These are phyloP conservation scores for Zymoseptoria ardabiliae DNA, from an alignment of 2,329 filamentous ascomycete species.

Conservation along the genomic window DNA sequence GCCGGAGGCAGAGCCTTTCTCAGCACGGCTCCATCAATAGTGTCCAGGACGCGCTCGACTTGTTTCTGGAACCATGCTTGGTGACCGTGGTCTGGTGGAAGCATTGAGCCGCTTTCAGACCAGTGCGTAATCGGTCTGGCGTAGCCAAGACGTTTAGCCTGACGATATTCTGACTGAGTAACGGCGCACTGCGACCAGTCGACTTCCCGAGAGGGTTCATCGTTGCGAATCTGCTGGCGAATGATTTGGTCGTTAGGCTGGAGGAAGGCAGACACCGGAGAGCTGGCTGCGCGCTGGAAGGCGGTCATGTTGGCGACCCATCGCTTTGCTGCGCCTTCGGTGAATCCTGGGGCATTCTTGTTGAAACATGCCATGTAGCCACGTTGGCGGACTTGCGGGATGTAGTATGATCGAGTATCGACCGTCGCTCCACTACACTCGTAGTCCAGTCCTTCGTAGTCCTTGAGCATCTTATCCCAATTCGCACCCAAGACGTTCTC, in stretches of 20 bases:
- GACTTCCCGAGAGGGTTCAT: slow-evolving; percentile 22
- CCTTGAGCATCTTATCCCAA: slow-evolving; percentile 44
- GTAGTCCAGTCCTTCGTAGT: slow-evolving; percentile 50
- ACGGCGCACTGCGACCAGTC: slow-evolving; percentile 53
- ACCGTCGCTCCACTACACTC: slow-evolving; percentile 42
- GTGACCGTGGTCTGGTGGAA: slow-evolving; percentile 51
- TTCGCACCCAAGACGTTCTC: slow-evolving; percentile 62
- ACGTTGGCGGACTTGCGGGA: slow-evolving; percentile 52
- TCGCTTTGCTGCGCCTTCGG: slow-evolving; percentile 4
- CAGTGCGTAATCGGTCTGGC: slow-evolving; percentile 54
- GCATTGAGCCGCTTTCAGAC: slow-evolving; percentile 47
- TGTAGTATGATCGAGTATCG: slow-evolving; percentile 64
- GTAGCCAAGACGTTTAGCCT: slow-evolving; percentile 44
- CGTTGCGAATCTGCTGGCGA: slow-evolving; percentile 6
- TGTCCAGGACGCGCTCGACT: slow-evolving; percentile 57
- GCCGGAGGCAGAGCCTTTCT: slow-evolving; percentile 34
- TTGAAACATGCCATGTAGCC: slow-evolving; percentile 44
- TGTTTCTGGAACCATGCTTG: slow-evolving; percentile 44
- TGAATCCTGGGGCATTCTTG: slow-evolving; percentile 3
- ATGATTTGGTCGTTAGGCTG: slow-evolving; percentile 45
- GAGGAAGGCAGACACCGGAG: slow-evolving; percentile 56
- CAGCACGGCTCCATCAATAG: slow-evolving; percentile 53
- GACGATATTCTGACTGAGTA: slow-evolving; percentile 52
- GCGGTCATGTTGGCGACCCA: slow-evolving; percentile 43
- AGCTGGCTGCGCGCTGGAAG: slow-evolving; percentile 53